Percentiles rank a stretch among this genome's conserved stretches.
These are phyloP conservation scores for Colletotrichum musae DNA, from an alignment of 2,329 filamentous ascomycete species.

Conservation along the genomic window DNA sequence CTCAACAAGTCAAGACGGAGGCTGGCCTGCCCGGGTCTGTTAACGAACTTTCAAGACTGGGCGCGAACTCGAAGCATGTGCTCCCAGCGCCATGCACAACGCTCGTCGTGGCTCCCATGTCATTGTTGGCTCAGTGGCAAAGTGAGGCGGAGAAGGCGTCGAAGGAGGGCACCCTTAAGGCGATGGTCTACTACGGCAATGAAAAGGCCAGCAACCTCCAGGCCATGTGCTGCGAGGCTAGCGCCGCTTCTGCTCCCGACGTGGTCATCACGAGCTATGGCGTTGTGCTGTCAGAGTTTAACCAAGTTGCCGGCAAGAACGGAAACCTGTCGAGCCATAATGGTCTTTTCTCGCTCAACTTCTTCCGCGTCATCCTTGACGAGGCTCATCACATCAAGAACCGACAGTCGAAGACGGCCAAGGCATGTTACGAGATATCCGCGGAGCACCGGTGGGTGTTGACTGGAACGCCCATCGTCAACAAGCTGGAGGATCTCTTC, in stretches of 20 bases:
- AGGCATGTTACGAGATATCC: slow-evolving; percentile 91
- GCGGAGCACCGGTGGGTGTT: slow-evolving; percentile 92
- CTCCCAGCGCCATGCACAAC: slow-evolving; percentile 88
- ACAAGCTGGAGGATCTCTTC: slow-evolving; percentile 94
- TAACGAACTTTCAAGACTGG: slow-evolving; percentile 74
- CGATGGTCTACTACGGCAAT: slow-evolving; percentile 90
- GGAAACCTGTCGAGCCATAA: slow-evolving; percentile 76
- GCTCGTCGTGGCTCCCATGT: slow-evolving; percentile 96
- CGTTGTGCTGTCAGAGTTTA: slow-evolving; percentile 90
- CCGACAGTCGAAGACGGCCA: slow-evolving; percentile 91
- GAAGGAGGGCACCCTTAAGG: slow-evolving; percentile 83
- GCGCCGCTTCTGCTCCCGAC: slow-evolving; percentile 83
- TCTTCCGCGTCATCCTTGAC: slow-evolving; percentile 95
- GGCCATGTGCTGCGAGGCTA: slow-evolving; percentile 81
- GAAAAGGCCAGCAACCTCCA: slow-evolving; percentile 87
- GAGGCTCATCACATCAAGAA: slow-evolving; percentile 96
- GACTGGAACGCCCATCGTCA: slow-evolving; percentile 97
- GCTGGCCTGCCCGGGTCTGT: slow-evolving; percentile 58
- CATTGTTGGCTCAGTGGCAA: slow-evolving; percentile 95
- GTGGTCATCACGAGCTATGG: slow-evolving; percentile 97
- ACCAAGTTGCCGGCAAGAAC: slow-evolving; percentile 76
- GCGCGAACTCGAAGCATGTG: slow-evolving; percentile 69
- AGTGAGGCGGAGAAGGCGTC: slow-evolving; percentile 95
- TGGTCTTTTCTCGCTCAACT: slow-evolving; percentile 91
- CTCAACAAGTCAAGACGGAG: slow-evolving; percentile 54